Conservation (phyloP, 208 protist genomes). For the Acanthamoeba sp. region DNA sequence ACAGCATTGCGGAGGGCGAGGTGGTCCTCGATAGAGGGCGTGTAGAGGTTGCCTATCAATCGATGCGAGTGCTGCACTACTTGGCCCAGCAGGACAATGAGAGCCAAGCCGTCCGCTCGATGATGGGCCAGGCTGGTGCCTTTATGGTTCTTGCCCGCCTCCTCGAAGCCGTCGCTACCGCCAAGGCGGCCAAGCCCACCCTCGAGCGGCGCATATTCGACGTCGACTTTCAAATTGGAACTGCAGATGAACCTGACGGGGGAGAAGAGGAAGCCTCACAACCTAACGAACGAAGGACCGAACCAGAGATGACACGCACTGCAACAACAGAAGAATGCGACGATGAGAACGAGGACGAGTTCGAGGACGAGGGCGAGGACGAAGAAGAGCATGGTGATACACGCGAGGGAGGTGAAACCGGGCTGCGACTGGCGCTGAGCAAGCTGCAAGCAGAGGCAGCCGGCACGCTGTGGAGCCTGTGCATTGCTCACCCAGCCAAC, state of each 20-base stretch:
- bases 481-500: constrained; percentile 18
- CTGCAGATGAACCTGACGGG: neutral
- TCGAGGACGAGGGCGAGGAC: neutral
- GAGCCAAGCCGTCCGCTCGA: neutral
- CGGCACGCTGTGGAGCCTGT: constrained; percentile 16
- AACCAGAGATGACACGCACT: neutral
- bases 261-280: neutral
- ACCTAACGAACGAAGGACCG: neutral
- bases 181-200: neutral
- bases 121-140: neutral
- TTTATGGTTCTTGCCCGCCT: neutral
- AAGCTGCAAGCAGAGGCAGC: neutral
- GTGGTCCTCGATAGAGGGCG: neutral
- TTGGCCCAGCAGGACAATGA: neutral
- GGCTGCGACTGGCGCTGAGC: constrained; percentile 3
- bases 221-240: too few relatives aligned
- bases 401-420: too few relatives aligned
- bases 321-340: neutral
- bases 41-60: neutral
- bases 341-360: neutral
- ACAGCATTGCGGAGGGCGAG: neutral
- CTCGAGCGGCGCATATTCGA: too few relatives aligned
- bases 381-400: neutral
- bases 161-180: neutral
- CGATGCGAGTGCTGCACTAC: constrained; percentile 16